Base-by-base conservation (phyloP, 2,329 filamentous ascomycete genomes). In the Fusarium paranaense region DNA sequence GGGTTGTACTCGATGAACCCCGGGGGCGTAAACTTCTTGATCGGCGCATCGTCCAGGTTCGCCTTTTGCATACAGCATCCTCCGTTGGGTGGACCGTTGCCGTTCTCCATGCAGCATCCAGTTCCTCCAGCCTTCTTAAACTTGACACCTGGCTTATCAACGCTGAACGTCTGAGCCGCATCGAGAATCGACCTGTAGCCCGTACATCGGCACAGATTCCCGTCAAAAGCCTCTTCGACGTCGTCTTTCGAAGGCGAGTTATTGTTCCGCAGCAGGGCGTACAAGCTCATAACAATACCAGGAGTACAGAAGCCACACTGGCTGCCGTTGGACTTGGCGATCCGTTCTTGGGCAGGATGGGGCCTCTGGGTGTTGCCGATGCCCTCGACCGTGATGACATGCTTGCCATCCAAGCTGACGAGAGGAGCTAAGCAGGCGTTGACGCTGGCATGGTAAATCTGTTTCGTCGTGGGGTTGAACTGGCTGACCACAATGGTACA, bases 221-320 rank as follows among this genome's bases (percentile, higher is more conserved):
- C 97, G 82, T 99, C 97, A 78, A 98, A 98, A 0, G 96, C 95
- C 84, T 98, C 97, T 83, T 99, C 97, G 37, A 98, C 89, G 33
- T 97, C 94, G 76, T 94, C 90, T 78, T 96, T 91, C 4, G 91
- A 92, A 0, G 96, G 95, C 22, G 88, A 87, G 5, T 91, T 87
- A 75, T 95, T 93, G 79, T 98, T 98, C 69, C 97, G 90, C 35
- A 99, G 87, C 52, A 98, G 87, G 7, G 97, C 97, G 82, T 99
- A 99, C 65, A 98, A 84, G 81, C 95, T 98, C 94, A 98, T 98
- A 72, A 98, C 95, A 78, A 99, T 98, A 3, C 97, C 97, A 6
- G 97, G 97, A 0, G 97, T 98, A 80, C 97, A 99, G 84, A 99
- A 99, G 1, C 95, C 89, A 69, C 89, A 99, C 82, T 99, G 96